A percentile compares a stretch with the other conserved stretches of the same genome.
Evolutionary conservation across 768 basidiomycete genomes (phyloP).

Genomic region (Steccherinum ochraceum): DNA sequence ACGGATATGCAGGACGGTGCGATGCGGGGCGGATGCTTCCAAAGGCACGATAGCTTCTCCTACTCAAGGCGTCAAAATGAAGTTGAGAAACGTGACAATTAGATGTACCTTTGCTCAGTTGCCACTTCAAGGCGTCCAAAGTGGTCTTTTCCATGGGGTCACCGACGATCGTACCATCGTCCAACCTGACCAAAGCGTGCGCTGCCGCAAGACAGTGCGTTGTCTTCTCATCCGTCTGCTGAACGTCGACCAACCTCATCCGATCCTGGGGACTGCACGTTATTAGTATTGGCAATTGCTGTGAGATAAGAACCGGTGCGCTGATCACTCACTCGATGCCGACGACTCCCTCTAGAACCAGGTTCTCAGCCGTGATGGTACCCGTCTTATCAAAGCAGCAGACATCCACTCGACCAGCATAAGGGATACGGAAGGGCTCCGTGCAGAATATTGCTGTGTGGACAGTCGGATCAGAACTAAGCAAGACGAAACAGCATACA

Average conservation of each 20-base stretch:
- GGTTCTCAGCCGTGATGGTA: conserved; percentile 93
- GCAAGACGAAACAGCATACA: too few species aligned
- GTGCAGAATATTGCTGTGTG: conserved; percentile 99
- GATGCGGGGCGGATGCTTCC: conserved; percentile 42
- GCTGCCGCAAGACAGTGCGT: conserved; percentile 87
- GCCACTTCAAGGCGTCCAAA: conserved; percentile 87
- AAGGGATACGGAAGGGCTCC: conserved; percentile 97
- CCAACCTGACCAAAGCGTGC: conserved; percentile 89
- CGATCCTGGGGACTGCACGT: conserved; percentile 48
- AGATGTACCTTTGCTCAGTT: conserved; percentile 56
- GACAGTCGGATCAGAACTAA: neutral
- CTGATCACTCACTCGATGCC: conserved; percentile 76
- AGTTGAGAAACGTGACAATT: neutral
- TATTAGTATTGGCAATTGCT: neutral
- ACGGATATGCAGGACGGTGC: conserved; percentile 63
- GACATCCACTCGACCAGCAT: conserved; percentile 91
- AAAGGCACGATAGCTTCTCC: conserved; percentile 68
- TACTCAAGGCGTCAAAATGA: conserved; percentile 9
- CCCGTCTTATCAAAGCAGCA: conserved; percentile 99
- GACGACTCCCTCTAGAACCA: conserved; percentile 90
- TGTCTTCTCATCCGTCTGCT: conserved; percentile 70
- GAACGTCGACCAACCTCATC: conserved; percentile 69
- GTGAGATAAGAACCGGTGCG: too few species aligned
- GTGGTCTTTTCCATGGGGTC: conserved; percentile 99
- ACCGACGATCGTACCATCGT: conserved; percentile 91